Conservation (phyloP, 176 grass and related monocot species). For the Carex parvula region DNA sequence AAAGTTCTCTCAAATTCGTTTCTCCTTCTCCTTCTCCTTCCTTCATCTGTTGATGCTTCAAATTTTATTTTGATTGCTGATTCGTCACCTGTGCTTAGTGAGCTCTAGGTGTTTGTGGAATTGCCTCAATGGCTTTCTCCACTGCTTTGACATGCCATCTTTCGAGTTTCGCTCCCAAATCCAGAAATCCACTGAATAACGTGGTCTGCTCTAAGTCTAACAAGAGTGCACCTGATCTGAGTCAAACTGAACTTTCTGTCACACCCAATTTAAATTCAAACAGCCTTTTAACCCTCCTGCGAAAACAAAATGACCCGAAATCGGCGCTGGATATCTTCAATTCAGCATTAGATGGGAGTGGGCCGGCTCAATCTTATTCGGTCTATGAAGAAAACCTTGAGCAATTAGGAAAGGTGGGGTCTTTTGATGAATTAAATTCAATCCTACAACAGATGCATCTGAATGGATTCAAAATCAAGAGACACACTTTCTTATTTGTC, state of each 20-base stretch:
- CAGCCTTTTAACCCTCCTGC: constrained; percentile 39
- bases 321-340: constrained; percentile 50
- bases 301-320: constrained; percentile 50
- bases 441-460: too few species aligned
- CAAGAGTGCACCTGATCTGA: not conserved
- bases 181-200: not conserved
- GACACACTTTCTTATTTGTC: too few species aligned
- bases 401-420: constrained; percentile 48
- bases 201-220: not conserved
- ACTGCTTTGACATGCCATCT: constrained; percentile 30
- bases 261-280: constrained; percentile 36
- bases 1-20: not conserved
- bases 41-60: not conserved
- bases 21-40: not conserved
- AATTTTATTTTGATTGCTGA: not conserved
- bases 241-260: not conserved
- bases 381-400: constrained; percentile 65
- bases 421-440: too few species aligned
- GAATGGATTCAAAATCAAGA: too few species aligned
- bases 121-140: constrained; percentile 46
- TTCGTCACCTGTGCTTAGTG: not conserved
- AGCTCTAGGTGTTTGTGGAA: not conserved
- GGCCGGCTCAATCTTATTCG: constrained; percentile 20
- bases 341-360: constrained; percentile 32
- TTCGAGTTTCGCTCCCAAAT: constrained; percentile 21